Percentiles rank a stretch among this genome's conserved stretches.
phyloP scores from a whole-genome alignment of 192 early-diverging fungal species.

The Coemansia reversa region DNA sequence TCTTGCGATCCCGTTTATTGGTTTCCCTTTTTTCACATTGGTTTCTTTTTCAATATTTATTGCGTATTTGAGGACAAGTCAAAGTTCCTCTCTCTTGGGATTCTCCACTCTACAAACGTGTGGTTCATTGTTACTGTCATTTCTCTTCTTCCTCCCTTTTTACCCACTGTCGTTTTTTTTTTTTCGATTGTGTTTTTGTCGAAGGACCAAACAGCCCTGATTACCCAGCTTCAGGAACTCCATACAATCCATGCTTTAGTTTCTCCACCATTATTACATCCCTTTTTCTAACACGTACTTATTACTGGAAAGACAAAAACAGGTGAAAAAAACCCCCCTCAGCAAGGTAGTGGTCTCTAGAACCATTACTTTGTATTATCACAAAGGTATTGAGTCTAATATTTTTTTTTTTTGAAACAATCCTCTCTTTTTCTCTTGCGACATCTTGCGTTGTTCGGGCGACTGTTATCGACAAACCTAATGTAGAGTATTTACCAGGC shows the following conservation, averaged over 20 bases:
- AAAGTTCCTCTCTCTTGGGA: neutral
- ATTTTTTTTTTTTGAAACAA: neutral
- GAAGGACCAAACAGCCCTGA: neutral
- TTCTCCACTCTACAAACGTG: neutral
- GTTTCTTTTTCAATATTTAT: neutral
- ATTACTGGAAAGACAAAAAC: too few relatives aligned
- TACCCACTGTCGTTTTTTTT: slow-evolving; percentile 1
- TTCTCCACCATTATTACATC: neutral
- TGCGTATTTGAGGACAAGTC: neutral
- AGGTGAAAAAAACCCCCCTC: too few relatives aligned
- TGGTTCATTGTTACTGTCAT: slow-evolving; percentile 2
- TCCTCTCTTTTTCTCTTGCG: neutral
- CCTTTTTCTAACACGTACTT: neutral
- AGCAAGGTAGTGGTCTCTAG: slow-evolving; percentile 1
- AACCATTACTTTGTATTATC: neutral
- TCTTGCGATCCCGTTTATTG: neutral
- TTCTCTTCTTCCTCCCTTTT: neutral
- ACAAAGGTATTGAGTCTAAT: neutral
- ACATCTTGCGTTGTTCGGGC: neutral
- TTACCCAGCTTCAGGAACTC: neutral
- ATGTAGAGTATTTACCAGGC: neutral
- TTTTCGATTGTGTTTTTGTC: slow-evolving; percentile 7
- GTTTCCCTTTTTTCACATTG: neutral
- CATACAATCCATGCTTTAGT: neutral
- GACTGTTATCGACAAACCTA: neutral